Base-by-base conservation (phyloP, 2,329 filamentous ascomycete genomes). In the Dactylellina leptospora region DNA sequence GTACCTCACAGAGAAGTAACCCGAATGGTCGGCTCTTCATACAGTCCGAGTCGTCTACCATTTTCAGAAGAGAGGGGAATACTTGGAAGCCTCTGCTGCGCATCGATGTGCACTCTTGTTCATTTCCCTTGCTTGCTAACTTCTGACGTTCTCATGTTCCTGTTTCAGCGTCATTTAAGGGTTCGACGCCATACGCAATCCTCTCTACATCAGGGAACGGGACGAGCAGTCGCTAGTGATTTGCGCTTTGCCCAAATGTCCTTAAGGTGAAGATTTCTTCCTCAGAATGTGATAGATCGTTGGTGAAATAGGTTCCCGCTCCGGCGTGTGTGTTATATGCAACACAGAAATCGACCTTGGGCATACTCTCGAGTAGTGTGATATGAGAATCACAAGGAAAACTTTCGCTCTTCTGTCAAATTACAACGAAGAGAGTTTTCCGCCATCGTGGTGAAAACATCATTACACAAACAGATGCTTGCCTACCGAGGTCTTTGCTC, bases 151-250 rank as follows among this genome's bases (percentile, higher is more conserved):
- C 62, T 50, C 47, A 72, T 72, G 68, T 55, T 54, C 68, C 59
- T 64, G 68, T 72, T 72, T 72, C 68, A 72, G 60, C 51, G 25
- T 62, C 58, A 71, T 63, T n/a, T 63, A 62, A 71, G 53, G 66
- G 66, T 58, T 58, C 58, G 51, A 36, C 33, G 58, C 66, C 47
- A 63, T 71, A 51, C 58, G 66, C 66, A 63, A 58, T 58, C 51
- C 66, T 44, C 23, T 63, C 58, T 63, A 6, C 18, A 42, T 50
- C 33, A 51, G 63, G 36, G 66, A 71, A 71, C 66, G 66, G 66
- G 63, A 71, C 51, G 58, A 59, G 58, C 23, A 45, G 30, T 63
- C 58, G 50, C 27, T 53, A 59, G 44, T 27, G 33, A 71, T 62
- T 42, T 36, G 53, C 51, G 25, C 18, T 50, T 25, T 38, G n/a